Conservation (phyloP, 2,329 filamentous ascomycete genomes). For the Ceratocystis alfenasii region DNA sequence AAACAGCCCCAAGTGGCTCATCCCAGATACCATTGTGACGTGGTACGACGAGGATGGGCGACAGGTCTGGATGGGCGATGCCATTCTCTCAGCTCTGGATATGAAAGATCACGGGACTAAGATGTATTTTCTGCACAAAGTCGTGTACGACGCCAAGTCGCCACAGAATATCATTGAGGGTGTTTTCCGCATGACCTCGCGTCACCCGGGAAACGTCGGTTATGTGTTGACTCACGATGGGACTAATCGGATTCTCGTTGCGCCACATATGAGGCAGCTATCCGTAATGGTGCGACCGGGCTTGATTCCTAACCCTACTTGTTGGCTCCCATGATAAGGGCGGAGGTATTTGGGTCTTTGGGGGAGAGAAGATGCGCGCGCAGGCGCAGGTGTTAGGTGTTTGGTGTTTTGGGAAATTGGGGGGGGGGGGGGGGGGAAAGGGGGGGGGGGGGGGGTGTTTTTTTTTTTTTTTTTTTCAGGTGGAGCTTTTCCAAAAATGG, state of each 20-base stretch:
- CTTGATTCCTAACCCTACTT: conserved; percentile 4
- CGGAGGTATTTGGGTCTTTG: neutral
- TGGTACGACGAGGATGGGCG: conserved; percentile 3
- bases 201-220: conserved; percentile 1
- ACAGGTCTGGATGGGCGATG: conserved; percentile 5
- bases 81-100: neutral
- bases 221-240: conserved; percentile 11
- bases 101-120: conserved; percentile 9
- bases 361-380: neutral
- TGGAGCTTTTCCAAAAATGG: no score
- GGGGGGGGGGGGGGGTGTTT: no score
- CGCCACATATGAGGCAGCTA: conserved; percentile 9
- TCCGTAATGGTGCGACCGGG: conserved; percentile 10
- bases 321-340: neutral
- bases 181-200: conserved; percentile 6
- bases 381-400: neutral
- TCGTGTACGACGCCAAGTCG: neutral
- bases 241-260: conserved; percentile 7
- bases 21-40: conserved; percentile 9
- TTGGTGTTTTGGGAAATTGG: neutral
- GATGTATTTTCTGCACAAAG: conserved; percentile 3
- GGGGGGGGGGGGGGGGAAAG: no score
- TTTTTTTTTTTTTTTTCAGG: no score
- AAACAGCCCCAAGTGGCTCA: conserved; percentile 9
- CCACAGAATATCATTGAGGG: conserved; percentile 6